A percentile compares a stretch with the other conserved stretches of the same genome.
Evolutionary conservation across 768 basidiomycete genomes (phyloP).

Genomic region (Amanita rimosa): DNA sequence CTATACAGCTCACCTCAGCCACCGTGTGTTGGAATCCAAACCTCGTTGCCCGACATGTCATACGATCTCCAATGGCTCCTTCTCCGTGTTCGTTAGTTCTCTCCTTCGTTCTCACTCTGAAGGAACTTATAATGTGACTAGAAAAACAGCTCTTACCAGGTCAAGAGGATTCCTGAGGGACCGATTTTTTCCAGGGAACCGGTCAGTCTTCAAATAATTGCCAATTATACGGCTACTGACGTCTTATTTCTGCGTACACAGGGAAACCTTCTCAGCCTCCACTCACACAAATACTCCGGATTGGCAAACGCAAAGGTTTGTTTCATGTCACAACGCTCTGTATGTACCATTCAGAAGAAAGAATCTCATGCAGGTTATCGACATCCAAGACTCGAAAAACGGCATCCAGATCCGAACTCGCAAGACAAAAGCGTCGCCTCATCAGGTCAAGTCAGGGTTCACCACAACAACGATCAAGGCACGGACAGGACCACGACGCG

Average conservation of each 20-base stretch:
- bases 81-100: slow-evolving; percentile 51
- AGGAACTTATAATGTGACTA: slow-evolving; percentile 17
- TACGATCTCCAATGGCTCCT: slow-evolving; percentile 92
- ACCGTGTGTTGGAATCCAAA: slow-evolving; percentile 12
- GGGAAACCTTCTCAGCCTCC: slow-evolving; percentile 82
- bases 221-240: not conserved
- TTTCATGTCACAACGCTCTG: too few species aligned
- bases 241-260: slow-evolving; percentile 15
- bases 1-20: slow-evolving; percentile 31
- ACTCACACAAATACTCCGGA: slow-evolving; percentile 91
- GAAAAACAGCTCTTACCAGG: slow-evolving; percentile 80
- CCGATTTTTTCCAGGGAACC: slow-evolving; percentile 80
- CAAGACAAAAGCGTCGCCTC: slow-evolving; percentile 49
- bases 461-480: slow-evolving; percentile 47
- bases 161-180: slow-evolving; percentile 65
- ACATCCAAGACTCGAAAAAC: slow-evolving; percentile 41
- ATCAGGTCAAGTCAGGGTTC: slow-evolving; percentile 34
- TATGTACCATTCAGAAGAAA: too few species aligned
- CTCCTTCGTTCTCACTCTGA: not conserved
- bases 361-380: slow-evolving; percentile 53
- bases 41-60: slow-evolving; percentile 47
- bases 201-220: slow-evolving; percentile 39
- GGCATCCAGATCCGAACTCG: slow-evolving; percentile 53
- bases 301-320: slow-evolving; percentile 72
- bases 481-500: slow-evolving; percentile 62